Base-by-base conservation (phyloP, 176 grass and related monocot genomes). In the Saccharum spontaneum region DNA sequence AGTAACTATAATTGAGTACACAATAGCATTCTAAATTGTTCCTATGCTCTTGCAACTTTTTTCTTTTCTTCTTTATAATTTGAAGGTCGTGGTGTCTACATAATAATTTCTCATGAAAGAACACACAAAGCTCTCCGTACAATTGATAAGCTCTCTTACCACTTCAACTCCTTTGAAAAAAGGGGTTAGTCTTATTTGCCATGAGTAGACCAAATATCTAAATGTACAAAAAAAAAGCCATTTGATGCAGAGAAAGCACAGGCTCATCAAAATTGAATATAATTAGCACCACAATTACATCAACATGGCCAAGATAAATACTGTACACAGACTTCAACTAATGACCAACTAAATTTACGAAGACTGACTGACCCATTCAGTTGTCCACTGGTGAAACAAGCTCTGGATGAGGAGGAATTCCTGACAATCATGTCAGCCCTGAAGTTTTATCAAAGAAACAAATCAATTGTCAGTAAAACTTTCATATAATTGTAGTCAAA, bases 371-470 rank as follows among this genome's bases (percentile, higher is more conserved):
- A 57, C 61, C 61, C 48, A 28, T 81, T 69, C 82, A 81, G 23
- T 61, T 68, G 49, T 69, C 38, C 46, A 61, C 50, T 79, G 60
- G 60, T 61, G 44, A 24, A 69, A 82, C 48, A 69, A 70, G 40
- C 46, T 50, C 48, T 60, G 30, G 13, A 49, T 40, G 23, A n/a
- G 61, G 60, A 63, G 75, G 68, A 85, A 74, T 76, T 28, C 75
- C 48, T 5, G 37, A 74, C 38, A 87, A 75, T 8, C 60, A 79
- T 73, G 38, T 16, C 80, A 75, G 30, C 15, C 46, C 85, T 80
- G 63, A 74, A 83, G 39, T 84, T 82, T 74, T 61, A 34, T 62
- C 71, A 43, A 83, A 75, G 63, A 73, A 83, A 80, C 6, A 87
- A 79, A 61, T 61, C 28, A 80, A 75, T 37, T 84, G 46, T 80